Percentiles rank a stretch among this genome's conserved stretches.
Evolutionary conservation across 208 protist genomes (phyloP).

Genomic region (Leishmania arabica): DNA sequence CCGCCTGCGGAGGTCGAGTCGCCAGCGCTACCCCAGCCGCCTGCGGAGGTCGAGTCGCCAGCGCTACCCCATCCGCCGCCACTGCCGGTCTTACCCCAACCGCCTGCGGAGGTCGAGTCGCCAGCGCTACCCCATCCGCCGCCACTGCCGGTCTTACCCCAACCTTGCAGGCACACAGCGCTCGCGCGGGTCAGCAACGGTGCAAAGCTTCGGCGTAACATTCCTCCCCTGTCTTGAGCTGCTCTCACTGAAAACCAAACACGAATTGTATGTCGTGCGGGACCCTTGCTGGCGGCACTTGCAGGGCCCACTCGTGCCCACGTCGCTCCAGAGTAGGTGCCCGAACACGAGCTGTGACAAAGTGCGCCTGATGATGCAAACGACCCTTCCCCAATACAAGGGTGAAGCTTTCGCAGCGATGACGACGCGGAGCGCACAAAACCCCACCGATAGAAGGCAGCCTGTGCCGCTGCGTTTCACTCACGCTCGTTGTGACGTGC

Average conservation of each 20-base stretch:
- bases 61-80: conserved; percentile 19
- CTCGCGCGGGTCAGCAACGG: conserved; percentile 35
- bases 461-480: neutral
- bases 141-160: conserved; percentile 37
- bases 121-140: conserved; percentile 58
- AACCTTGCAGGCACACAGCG: conserved; percentile 51
- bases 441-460: neutral
- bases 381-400: too few species aligned
- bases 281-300: neutral
- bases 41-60: neutral
- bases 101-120: conserved; percentile 13
- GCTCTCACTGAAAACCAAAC: neutral
- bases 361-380: neutral
- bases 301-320: neutral
- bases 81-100: conserved; percentile 42
- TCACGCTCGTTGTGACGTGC: neutral
- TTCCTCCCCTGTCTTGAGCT: neutral
- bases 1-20: conserved; percentile 16
- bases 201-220: conserved; percentile 51
- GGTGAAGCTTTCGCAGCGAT: neutral
- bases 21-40: conserved; percentile 22
- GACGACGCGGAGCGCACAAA: neutral
- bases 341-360: too few species aligned
- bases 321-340: neutral
- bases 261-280: neutral